These are phyloP conservation scores for Sungouiella blattae DNA, from an alignment of 805 yeast species.

Conservation along the genomic window DNA sequence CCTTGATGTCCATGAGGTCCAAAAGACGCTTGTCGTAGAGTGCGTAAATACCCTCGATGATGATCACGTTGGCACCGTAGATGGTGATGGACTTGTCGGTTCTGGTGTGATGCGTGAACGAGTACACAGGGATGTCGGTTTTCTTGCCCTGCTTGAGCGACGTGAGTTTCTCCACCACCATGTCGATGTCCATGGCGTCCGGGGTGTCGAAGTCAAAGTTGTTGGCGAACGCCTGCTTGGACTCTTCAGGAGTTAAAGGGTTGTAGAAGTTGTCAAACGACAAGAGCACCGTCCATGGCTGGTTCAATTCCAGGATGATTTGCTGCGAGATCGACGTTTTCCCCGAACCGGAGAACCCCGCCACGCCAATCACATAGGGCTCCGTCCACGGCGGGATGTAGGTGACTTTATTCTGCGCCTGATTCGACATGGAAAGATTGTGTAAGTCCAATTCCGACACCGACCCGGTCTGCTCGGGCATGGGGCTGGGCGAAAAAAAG, in stretches of 20 bases:
- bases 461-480: constrained; percentile 1
- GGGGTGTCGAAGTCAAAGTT: constrained; percentile 89
- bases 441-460: neutral
- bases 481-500: constrained; percentile 17
- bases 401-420: constrained; percentile 2
- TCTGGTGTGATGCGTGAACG: constrained; percentile 65
- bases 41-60: constrained; percentile 89
- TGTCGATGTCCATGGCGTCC: constrained; percentile 74
- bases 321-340: constrained; percentile 87
- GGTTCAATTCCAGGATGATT: constrained; percentile 70
- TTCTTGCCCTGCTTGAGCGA: constrained; percentile 65
- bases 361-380: constrained; percentile 83
- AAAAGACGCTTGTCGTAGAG: constrained; percentile 66
- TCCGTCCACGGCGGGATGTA: constrained; percentile 80
- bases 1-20: constrained; percentile 77
- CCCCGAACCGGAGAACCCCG: constrained; percentile 77
- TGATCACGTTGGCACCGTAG: constrained; percentile 91
- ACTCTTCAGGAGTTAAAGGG: constrained; percentile 62
- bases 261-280: constrained; percentile 90
- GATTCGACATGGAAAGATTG: neutral
- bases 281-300: constrained; percentile 91
- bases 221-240: constrained; percentile 59
- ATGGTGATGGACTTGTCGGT: constrained; percentile 68
- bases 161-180: constrained; percentile 58
- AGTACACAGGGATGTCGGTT: constrained; percentile 45